Evolutionary conservation across 305 asterid genomes (phyloP).

Genomic region (Plantago lanceolata): DNA sequence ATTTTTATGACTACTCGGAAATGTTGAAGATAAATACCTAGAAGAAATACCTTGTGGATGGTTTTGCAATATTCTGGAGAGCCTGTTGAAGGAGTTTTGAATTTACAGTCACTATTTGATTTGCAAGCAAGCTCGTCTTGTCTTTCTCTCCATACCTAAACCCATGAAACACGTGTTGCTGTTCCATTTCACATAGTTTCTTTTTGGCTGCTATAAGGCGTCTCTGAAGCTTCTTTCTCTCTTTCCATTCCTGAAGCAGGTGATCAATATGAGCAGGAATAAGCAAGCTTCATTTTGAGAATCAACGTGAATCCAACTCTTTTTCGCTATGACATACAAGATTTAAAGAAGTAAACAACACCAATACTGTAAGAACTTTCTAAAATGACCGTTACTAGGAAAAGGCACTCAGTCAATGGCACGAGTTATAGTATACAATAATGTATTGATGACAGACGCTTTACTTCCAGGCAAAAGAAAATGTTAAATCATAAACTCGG

Average conservation of each 20-base stretch:
- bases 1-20: not conserved
- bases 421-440: not conserved
- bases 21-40: conserved; percentile 9
- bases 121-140: conserved; percentile 65
- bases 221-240: conserved; percentile 70
- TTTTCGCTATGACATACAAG: not conserved
- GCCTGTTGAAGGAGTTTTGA: conserved; percentile 69
- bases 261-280: conserved; percentile 22
- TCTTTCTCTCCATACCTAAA: conserved; percentile 75
- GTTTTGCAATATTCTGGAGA: conserved; percentile 40
- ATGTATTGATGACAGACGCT: not conserved
- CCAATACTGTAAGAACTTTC: conserved; percentile 4
- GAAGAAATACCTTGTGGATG: conserved; percentile 43
- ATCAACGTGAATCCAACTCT: conserved; percentile 3
- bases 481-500: not conserved
- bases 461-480: not conserved
- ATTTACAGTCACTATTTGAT: conserved; percentile 70
- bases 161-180: conserved; percentile 84
- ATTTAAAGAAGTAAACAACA: not conserved
- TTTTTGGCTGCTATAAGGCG: conserved; percentile 83
- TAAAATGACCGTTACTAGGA: not conserved
- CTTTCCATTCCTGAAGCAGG: conserved; percentile 81
- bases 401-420: conserved; percentile 8
- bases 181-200: conserved; percentile 80
- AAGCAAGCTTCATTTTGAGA: conserved; percentile 19